These are phyloP conservation scores for Silene conica DNA, from an alignment of 148 eudicot species.

Conservation along the genomic window DNA sequence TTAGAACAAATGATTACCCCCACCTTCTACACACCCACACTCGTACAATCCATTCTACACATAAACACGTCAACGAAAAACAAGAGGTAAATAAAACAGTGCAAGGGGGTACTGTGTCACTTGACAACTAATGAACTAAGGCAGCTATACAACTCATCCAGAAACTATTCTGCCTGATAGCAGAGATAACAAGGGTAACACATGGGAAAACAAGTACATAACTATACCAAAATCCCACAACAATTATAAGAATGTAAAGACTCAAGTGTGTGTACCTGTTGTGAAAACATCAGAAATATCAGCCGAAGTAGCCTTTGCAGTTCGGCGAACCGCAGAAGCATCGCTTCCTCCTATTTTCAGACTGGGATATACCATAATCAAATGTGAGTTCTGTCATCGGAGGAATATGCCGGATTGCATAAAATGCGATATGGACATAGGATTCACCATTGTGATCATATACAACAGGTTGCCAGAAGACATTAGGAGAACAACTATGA, in stretches of 20 bases:
- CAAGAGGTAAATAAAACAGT: not conserved
- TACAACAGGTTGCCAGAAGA: conserved; percentile 78
- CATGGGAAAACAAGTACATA: not conserved
- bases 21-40: not conserved
- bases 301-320: conserved; percentile 83
- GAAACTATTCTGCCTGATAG: not conserved
- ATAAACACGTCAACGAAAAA: not conserved
- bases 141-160: not conserved
- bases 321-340: conserved; percentile 72
- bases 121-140: not conserved
- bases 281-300: conserved; percentile 14
- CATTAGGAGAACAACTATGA: conserved; percentile 88
- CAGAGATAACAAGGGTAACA: not conserved
- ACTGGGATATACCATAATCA: conserved; percentile 66
- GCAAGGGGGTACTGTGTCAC: not conserved
- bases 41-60: not conserved
- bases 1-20: not conserved
- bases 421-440: conserved; percentile 67
- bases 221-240: not conserved
- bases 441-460: conserved; percentile 56
- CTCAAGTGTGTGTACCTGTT: conserved; percentile 17
- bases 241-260: not conserved
- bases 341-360: conserved; percentile 56
- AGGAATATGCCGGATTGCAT: conserved; percentile 74
- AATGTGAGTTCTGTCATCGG: conserved; percentile 89